Conservation (phyloP, 768 basidiomycete genomes). For the Leccinum longicurvipes region DNA sequence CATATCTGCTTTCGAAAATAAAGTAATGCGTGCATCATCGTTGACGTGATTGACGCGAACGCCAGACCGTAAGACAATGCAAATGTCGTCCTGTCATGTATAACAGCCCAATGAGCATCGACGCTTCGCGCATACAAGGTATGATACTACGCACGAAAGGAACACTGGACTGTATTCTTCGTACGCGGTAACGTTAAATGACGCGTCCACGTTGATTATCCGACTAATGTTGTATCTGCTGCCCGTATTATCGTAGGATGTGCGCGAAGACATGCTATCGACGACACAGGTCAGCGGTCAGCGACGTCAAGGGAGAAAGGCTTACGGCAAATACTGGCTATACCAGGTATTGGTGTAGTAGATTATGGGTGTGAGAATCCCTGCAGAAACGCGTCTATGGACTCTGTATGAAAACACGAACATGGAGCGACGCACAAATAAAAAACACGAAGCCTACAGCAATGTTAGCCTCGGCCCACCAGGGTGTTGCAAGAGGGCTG, state of each 20-base stretch:
- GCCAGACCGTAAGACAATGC: constrained; percentile 77
- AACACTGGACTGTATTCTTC: constrained; percentile 58
- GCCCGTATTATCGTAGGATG: constrained; percentile 66
- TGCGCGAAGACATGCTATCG: constrained; percentile 55
- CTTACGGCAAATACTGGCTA: constrained; percentile 48
- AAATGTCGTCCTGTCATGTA: constrained; percentile 48
- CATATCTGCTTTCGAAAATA: constrained; percentile 80
- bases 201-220: constrained; percentile 52
- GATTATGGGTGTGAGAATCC: constrained; percentile 58
- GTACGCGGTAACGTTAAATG: constrained; percentile 56
- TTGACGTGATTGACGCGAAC: constrained; percentile 80
- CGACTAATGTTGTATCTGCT: constrained; percentile 51
- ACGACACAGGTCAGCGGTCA: not conserved
- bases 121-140: not conserved
- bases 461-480: constrained; percentile 81
- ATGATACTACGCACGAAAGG: constrained; percentile 38
- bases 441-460: constrained; percentile 60
- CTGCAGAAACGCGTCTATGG: constrained; percentile 38
- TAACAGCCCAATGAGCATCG: constrained; percentile 1
- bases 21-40: constrained; percentile 66
- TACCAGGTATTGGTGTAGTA: constrained; percentile 70
- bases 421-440: constrained; percentile 47
- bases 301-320: not conserved
- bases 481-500: constrained; percentile 69
- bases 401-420: constrained; percentile 48